These are phyloP conservation scores for Brassica rapa DNA, from an alignment of 345 rosid species.

Conservation along the genomic window DNA sequence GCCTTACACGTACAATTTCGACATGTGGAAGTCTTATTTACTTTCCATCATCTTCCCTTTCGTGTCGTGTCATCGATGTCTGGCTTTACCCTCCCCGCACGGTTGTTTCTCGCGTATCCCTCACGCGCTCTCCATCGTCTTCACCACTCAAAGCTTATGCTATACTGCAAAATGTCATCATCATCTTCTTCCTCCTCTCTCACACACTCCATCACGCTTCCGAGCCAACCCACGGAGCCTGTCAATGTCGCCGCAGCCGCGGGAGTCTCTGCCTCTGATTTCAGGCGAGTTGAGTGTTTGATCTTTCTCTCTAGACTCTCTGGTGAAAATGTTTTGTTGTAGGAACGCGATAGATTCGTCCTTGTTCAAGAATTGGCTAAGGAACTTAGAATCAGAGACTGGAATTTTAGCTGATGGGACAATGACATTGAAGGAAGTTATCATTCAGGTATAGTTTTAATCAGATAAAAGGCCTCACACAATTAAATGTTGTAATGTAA, in stretches of 20 bases:
- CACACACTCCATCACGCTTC: constrained; percentile 51
- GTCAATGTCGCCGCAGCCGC: constrained; percentile 60
- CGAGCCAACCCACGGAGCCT: constrained; percentile 58
- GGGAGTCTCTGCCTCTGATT: constrained; percentile 66
- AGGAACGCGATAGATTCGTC: constrained; percentile 76
- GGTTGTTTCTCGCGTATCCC: constrained; percentile 37
- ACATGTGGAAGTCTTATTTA: constrained; percentile 14
- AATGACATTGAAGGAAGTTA: constrained; percentile 60
- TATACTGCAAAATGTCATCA: constrained; percentile 48
- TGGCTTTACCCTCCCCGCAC: constrained; percentile 11
- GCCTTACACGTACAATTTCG: not conserved
- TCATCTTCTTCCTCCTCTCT: constrained; percentile 43
- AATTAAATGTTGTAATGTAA: not conserved
- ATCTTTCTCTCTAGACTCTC: not conserved
- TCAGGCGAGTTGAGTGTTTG: constrained; percentile 49
- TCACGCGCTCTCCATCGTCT: constrained; percentile 27
- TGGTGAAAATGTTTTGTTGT: constrained; percentile 3
- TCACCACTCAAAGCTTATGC: constrained; percentile 10
- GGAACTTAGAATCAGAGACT: constrained; percentile 66
- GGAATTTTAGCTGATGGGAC: constrained; percentile 71
- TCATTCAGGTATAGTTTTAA: constrained; percentile 61
- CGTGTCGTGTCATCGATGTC: constrained; percentile 5
- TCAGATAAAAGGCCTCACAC: not conserved
- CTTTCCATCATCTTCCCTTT: not conserved
- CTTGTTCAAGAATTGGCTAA: constrained; percentile 79